Base-by-base conservation (phyloP, 805 yeast species). In the Maudiozyma turicensis region DNA sequence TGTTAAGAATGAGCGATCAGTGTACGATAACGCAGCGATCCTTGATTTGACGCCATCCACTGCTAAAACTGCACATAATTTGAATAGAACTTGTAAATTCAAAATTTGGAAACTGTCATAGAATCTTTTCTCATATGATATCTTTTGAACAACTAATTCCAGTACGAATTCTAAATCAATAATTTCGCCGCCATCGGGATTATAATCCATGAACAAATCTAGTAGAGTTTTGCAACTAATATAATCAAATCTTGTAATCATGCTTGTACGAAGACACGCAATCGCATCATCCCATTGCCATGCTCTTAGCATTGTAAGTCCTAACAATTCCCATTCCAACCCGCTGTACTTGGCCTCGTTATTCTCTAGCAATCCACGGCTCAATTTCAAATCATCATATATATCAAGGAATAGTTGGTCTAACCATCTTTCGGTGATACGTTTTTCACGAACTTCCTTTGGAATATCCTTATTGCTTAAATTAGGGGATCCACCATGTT, bases 311-410 rank as follows among this genome's bases (percentile, higher is more conserved):
- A 76, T 68, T 20, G 82, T 73, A 7, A 78, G 66, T 0, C 90
- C 91, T 43, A 84, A 70, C 53, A 84, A 65, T 57, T 81, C 85
- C 91, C 91, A 85, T 59, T 85, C 88, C 29, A 84, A 61, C 0
- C 86, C 84, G 58, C 81, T 77, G 55, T 80, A 82, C 48, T 70
- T 72, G 11, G 71, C 62, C 5, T 57, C 64, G 15, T 54, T 52
- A 29, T 58, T 60, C 20, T 57, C 63, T 37, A 61, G 59, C 42
- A 63, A 53, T 45, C 50, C 54, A 40, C 56, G 59, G 28, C 67
- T 60, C 13, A 69, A 61, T 33, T 56, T 60, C 35, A 68, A 50
- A 52, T 68, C 72, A 46, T 65, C 67, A 50, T 66, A 68, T 8
- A 67, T 49, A 47, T 64, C 63, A 15, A 66, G 53, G 50, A 67